These are phyloP conservation scores for Cladobotryum mycophilum DNA, from an alignment of 2,329 filamentous ascomycete genomes.

Conservation along the genomic window DNA sequence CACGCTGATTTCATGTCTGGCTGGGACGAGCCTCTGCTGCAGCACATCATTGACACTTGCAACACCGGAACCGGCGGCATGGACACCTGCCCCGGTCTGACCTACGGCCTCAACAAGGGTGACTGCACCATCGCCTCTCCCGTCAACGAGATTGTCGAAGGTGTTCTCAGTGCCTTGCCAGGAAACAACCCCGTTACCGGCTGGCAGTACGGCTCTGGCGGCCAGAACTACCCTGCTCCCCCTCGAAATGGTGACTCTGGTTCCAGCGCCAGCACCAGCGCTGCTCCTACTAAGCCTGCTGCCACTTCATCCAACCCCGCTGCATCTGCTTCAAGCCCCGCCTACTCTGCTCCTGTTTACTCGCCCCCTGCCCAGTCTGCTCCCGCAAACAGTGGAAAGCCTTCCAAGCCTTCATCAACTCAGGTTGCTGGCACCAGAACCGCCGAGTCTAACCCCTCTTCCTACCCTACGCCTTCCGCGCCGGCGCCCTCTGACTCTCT, in stretches of 20 bases:
- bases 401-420: background rate
- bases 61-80: conserved; percentile 53
- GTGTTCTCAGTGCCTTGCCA: conserved; percentile 43
- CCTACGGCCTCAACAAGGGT: conserved; percentile 44
- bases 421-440: no score
- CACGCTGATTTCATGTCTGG: conserved; percentile 70
- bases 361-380: background rate
- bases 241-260: background rate
- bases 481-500: conserved; percentile 16
- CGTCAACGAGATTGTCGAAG: conserved; percentile 39
- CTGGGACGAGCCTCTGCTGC: conserved; percentile 61
- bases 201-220: conserved; percentile 37
- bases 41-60: conserved; percentile 62
- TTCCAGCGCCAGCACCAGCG: background rate
- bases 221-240: background rate
- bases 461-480: background rate
- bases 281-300: background rate
- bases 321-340: background rate
- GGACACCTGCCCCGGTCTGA: conserved; percentile 55
- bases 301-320: background rate
- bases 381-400: background rate
- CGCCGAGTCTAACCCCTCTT: background rate
- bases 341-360: background rate
- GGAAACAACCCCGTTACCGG: conserved; percentile 50
- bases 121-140: conserved; percentile 46